Percentiles rank a stretch among this genome's conserved stretches.
These are phyloP conservation scores for Solanum verrucosum DNA, from an alignment of 257 asterid species.

Conservation along the genomic window DNA sequence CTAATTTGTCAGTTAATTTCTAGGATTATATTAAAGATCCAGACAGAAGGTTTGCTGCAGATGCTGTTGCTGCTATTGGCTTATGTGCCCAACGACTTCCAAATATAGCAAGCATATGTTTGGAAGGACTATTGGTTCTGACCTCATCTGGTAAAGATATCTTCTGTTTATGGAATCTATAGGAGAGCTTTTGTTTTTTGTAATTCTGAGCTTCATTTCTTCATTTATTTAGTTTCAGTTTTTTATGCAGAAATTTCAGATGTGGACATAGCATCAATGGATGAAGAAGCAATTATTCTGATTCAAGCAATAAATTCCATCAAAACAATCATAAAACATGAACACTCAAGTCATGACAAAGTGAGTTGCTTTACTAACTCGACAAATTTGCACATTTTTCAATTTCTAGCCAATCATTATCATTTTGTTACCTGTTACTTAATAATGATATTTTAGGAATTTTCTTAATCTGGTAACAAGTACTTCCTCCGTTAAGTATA, in stretches of 20 bases:
- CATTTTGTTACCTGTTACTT: not conserved
- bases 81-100: conserved; percentile 78
- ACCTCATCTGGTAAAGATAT: conserved; percentile 52
- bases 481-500: not conserved
- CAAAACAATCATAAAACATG: conserved; percentile 65
- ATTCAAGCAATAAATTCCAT: conserved; percentile 81
- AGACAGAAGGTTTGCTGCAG: conserved; percentile 89
- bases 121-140: conserved; percentile 74
- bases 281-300: conserved; percentile 63
- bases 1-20: conserved; percentile 5
- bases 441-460: not conserved
- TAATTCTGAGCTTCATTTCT: not conserved
- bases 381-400: not conserved
- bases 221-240: conserved; percentile 1
- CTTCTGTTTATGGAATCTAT: conserved; percentile 5
- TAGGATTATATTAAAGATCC: conserved; percentile 96
- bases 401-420: not conserved
- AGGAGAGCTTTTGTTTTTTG: conserved; percentile 3
- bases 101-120: conserved; percentile 52
- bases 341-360: conserved; percentile 68
- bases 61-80: conserved; percentile 90
- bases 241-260: conserved; percentile 50
- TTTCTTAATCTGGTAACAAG: not conserved
- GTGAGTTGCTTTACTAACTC: conserved; percentile 26
- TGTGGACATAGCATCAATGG: conserved; percentile 31